phyloP scores from a whole-genome alignment of 371 early-diverging fungal genomes.

The Syncephalastrum racemosum region DNA sequence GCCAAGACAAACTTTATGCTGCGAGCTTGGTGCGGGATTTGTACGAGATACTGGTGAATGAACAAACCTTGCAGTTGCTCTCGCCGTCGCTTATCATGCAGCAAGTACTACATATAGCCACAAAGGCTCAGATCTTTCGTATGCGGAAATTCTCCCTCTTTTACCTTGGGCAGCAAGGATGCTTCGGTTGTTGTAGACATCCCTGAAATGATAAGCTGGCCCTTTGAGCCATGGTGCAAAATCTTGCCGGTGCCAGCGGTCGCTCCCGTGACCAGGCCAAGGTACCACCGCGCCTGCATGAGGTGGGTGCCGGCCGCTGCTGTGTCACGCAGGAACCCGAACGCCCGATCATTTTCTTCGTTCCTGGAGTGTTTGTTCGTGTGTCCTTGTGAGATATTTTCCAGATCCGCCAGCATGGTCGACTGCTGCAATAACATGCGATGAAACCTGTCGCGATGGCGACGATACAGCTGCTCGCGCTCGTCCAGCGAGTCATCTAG shows the following conservation, averaged over 20 bases:
- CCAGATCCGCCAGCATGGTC: constrained; percentile 17
- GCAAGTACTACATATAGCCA: neutral
- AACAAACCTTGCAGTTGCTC: neutral
- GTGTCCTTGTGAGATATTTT: neutral
- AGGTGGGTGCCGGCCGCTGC: constrained; percentile 3
- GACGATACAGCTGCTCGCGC: constrained; percentile 15
- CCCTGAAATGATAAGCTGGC: constrained; percentile 20
- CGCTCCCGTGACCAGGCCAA: constrained; percentile 9
- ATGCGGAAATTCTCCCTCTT: neutral
- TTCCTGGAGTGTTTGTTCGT: neutral
- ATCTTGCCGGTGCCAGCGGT: constrained; percentile 18
- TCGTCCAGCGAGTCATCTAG: constrained; percentile 15
- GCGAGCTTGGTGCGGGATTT: constrained; percentile 16
- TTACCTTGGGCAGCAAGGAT: constrained; percentile 13
- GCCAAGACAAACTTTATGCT: constrained; percentile 13
- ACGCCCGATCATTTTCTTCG: too few relatives aligned
- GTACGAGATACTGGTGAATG: constrained; percentile 21
- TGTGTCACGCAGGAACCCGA: neutral
- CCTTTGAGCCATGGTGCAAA: constrained; percentile 6
- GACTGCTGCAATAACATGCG: constrained; percentile 7
- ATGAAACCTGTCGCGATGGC: constrained; percentile 14
- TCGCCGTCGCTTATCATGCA: neutral
- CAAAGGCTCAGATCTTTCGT: neutral
- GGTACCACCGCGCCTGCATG: constrained; percentile 14
- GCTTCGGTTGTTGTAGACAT: constrained; percentile 17